Percentiles rank a stretch among this genome's conserved stretches.
Evolutionary conservation across 2,329 filamentous ascomycete species (phyloP).

Genomic region (Penicillium expansum): DNA sequence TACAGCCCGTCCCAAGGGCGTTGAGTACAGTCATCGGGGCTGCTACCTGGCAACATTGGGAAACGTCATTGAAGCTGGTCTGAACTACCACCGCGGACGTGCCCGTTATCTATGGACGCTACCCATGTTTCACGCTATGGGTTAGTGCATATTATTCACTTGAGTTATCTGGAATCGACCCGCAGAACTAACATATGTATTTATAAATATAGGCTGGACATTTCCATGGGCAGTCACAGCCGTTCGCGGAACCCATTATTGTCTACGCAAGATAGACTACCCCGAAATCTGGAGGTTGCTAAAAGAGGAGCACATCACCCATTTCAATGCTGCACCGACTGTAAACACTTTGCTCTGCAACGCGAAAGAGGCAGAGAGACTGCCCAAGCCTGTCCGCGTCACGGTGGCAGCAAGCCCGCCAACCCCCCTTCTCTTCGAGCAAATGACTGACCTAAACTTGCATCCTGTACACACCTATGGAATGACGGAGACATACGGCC

Average conservation of each 20-base stretch:
- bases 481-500: conserved; percentile 83
- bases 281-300: conserved; percentile 85
- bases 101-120: conserved; percentile 89
- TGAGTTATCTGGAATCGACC: not conserved
- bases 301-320: conserved; percentile 82
- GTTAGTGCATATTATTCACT: conserved; percentile 31
- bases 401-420: conserved; percentile 92
- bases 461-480: conserved; percentile 93
- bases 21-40: conserved; percentile 85
- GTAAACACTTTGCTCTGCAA: conserved; percentile 92
- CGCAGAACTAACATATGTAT: not conserved
- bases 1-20: conserved; percentile 86
- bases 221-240: conserved; percentile 93
- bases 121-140: conserved; percentile 74
- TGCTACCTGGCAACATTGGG: conserved; percentile 79
- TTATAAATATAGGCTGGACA: conserved; percentile 60
- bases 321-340: conserved; percentile 94
- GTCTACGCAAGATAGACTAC: conserved; percentile 92
- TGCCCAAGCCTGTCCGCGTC: conserved; percentile 72
- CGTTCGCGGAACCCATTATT: conserved; percentile 91
- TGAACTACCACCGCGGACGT: conserved; percentile 67
- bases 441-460: conserved; percentile 85
- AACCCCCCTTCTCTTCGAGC: conserved; percentile 83
- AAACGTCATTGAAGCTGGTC: conserved; percentile 83
- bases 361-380: conserved; percentile 66